These are phyloP conservation scores for Clausena lansium DNA, from an alignment of 345 rosid species.

Conservation along the genomic window DNA sequence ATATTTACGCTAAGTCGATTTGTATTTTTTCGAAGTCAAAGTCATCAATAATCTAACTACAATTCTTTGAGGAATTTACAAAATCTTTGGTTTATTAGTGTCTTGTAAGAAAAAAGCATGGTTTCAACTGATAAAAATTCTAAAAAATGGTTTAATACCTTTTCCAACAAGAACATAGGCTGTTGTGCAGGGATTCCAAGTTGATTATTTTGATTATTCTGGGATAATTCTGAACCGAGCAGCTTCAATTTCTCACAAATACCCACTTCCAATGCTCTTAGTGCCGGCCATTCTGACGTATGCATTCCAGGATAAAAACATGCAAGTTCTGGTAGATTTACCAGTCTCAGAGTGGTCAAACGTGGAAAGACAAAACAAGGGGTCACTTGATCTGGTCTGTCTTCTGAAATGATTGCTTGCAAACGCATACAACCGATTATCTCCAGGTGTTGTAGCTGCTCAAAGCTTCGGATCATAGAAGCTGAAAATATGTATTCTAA, in stretches of 20 bases:
- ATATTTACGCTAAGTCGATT: no score
- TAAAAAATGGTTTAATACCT: background rate
- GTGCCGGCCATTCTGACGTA: constrained; percentile 18
- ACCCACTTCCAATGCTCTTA: background rate
- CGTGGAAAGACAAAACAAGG: constrained; percentile 22
- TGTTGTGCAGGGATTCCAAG: background rate
- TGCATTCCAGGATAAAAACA: constrained; percentile 23
- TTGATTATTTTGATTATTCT: background rate
- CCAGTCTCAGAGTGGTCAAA: background rate
- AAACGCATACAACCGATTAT: background rate
- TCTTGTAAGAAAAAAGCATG: no score
- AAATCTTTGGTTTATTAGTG: no score
- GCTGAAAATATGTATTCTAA: background rate
- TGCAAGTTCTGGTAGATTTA: background rate
- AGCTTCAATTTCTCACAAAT: background rate
- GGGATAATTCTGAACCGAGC: background rate
- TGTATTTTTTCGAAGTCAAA: no score
- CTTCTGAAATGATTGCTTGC: constrained; percentile 14
- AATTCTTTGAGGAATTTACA: no score
- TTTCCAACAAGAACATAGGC: background rate
- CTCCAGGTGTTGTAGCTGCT: background rate
- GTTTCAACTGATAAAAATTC: no score
- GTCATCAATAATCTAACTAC: no score
- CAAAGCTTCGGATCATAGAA: background rate
- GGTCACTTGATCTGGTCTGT: background rate